phyloP scores from a whole-genome alignment of 2,329 filamentous ascomycete genomes.

The Endoconidiophora laricicola region DNA sequence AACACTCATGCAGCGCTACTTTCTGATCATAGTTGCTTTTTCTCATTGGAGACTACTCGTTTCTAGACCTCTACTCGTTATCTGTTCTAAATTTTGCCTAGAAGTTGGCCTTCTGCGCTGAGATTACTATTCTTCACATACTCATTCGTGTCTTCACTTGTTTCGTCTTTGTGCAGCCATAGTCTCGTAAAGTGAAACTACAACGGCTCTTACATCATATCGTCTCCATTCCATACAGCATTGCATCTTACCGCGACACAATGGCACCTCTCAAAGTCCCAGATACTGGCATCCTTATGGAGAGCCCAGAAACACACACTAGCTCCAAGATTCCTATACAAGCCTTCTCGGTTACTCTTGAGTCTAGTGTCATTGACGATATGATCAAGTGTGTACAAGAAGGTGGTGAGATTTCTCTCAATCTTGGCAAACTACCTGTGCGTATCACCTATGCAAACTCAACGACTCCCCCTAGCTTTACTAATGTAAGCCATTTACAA shows the following conservation, averaged over 20 bases:
- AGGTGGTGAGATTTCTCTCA: slow-evolving; percentile 39
- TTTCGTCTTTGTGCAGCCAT: too few species aligned
- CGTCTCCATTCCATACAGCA: not conserved
- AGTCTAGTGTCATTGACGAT: slow-evolving; percentile 40
- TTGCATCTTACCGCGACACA: slow-evolving; percentile 15
- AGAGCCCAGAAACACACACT: slow-evolving; percentile 28
- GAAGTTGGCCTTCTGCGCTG: too few species aligned
- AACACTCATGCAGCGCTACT: too few species aligned
- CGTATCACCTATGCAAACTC: slow-evolving; percentile 21
- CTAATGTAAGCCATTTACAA: slow-evolving; percentile 9
- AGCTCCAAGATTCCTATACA: slow-evolving; percentile 31
- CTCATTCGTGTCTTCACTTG: too few species aligned
- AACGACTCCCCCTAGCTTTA: not conserved
- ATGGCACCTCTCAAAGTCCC: slow-evolving; percentile 35
- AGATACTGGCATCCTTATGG: slow-evolving; percentile 39
- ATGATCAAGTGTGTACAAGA: slow-evolving; percentile 44
- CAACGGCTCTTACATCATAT: not conserved
- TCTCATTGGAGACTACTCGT: too few species aligned
- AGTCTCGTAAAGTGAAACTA: too few species aligned
- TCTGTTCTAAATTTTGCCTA: too few species aligned
- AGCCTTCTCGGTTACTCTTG: slow-evolving; percentile 41
- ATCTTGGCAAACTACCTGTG: slow-evolving; percentile 42
- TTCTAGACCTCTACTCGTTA: too few species aligned
- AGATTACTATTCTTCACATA: too few species aligned
- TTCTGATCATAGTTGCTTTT: too few species aligned